Base-by-base conservation (phyloP, 306 rosid species). In the Trifolium fragiferum region DNA sequence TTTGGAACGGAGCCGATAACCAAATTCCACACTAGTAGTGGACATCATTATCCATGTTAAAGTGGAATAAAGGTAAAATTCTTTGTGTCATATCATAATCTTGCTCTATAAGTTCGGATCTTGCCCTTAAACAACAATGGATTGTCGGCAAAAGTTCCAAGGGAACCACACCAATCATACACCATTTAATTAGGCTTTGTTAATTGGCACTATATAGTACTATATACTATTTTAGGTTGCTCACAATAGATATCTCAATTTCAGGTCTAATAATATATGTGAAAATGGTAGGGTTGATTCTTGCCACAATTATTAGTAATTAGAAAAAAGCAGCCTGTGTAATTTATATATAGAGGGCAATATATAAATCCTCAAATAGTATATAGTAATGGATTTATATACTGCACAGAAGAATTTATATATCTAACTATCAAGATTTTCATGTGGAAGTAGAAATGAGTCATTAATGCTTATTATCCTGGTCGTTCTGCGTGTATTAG, bases 61-160 rank as follows among this genome's bases (percentile, higher is more conserved):
- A 83, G 78, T 68, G 75, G 93, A 83, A 85, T 78, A 87, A 89
- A 83, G 87, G 4, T 35, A 10, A 51, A 64, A 43, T 76, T 66
- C 83, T 65, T 53, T 81, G 44, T 75, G 75, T 79, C 80, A 44
- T 54, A n/a, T 79, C 80, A 44, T 54, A n/a, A 59, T 83, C 82
- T 72, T 67, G 2, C 73, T 51, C 89, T 72, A 79, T 32, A 81
- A 79, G 81, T 54, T 79, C 88, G 79, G 83, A 80, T 84, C 89
- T 73, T 81, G 82, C 87, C 84, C 80, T 79, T 63, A 62, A 68
- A 67, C 6, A 38, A 7, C 77, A 66, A 70, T 63, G 21, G 7
- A 54, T 15, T 84, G 87, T 84, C 85, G 81, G 87, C 82, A 75
- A 71, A 78, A 73, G 18, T 43, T 67, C 33, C 50, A 70, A 57